Conservation (phyloP, 768 basidiomycete species). For the Leccinum rimulosum region DNA sequence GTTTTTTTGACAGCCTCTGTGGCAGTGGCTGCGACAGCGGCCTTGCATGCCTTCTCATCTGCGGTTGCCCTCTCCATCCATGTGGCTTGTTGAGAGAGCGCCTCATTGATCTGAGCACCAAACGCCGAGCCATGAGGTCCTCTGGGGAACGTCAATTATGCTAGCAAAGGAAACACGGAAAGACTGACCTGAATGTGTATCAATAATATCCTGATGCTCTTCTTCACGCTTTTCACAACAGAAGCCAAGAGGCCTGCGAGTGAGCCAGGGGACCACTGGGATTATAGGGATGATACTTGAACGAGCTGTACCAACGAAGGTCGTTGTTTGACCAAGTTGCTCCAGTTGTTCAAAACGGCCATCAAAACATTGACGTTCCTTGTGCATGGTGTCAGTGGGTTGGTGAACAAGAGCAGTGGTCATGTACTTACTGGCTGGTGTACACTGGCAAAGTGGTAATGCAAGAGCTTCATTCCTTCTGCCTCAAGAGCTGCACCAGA, state of each 20-base stretch:
- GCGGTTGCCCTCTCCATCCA: constrained; percentile 80
- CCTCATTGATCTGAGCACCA: constrained; percentile 69
- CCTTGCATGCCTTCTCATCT: constrained; percentile 67
- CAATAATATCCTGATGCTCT: constrained; percentile 78
- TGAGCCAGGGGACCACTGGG: constrained; percentile 74
- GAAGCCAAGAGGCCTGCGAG: constrained; percentile 56
- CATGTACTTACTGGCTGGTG: constrained; percentile 64
- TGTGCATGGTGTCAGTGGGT: constrained; percentile 29
- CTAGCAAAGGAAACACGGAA: constrained; percentile 8
- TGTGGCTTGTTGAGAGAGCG: constrained; percentile 62
- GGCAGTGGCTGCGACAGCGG: constrained; percentile 34
- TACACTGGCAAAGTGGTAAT: constrained; percentile 76
- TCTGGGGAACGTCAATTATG: constrained; percentile 32
- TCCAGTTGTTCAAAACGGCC: constrained; percentile 85
- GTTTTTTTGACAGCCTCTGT: constrained; percentile 51
- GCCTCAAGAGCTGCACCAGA: constrained; percentile 70
- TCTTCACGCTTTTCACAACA: constrained; percentile 84
- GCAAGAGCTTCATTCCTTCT: constrained; percentile 79
- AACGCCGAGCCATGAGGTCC: constrained; percentile 59
- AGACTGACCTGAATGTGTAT: constrained; percentile 72
- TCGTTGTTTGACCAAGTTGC: constrained; percentile 72
- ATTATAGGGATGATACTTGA: constrained; percentile 67
- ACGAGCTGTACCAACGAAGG: constrained; percentile 71
- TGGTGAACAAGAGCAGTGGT: neutral
- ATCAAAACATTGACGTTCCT: constrained; percentile 78